Base-by-base conservation (phyloP, 208 protist genomes). In the Strigomonas galati region DNA sequence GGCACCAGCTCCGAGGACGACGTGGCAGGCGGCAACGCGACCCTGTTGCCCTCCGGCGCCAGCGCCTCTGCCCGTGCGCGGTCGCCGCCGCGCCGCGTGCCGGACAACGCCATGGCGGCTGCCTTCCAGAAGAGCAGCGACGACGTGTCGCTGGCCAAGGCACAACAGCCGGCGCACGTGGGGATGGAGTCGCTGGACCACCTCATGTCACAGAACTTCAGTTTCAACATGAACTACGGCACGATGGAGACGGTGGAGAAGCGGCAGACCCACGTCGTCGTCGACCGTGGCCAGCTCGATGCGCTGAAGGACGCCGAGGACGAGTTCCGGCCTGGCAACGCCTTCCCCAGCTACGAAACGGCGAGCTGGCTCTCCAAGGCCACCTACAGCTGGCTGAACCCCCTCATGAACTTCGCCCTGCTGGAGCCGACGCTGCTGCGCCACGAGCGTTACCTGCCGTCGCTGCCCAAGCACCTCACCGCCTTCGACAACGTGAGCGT, bases 361-460 rank as follows among this genome's bases (percentile, higher is more conserved):
- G 81, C 85, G 14, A 63, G 65, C 10, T 78, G 65, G 62, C 14
- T 82, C 10, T 71, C 71, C 10, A 53, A 64, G 55, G 14, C 77
- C 26, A 91, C 84, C 28, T 79, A 80, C 62, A 82, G 71, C 68
- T 91, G 84, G 84, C 69, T 91, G 19, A 81, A 87, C 63, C 67
- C 85, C 48, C 69, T 91, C 43, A 66, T 91, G 6, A 78, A 62
- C 17, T 86, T 84, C 53, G 77, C 62, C 26, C 57, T 84, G 49
- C 68, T 90, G 27, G 72, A 90, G 64, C 74, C 70, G 24, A 79
- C 79, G 53, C 76, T 87, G 49, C 72, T 84, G 62, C 74, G 78
- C 17, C 72, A 90, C 51, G 84, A 87, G 61, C 67, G 81, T 32
- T 85, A 83, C 66, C 67, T 90, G 0, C 84, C 84, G 1, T 73